phyloP scores from a whole-genome alignment of 805 yeast species.

The Wickerhamiella australiensis region DNA sequence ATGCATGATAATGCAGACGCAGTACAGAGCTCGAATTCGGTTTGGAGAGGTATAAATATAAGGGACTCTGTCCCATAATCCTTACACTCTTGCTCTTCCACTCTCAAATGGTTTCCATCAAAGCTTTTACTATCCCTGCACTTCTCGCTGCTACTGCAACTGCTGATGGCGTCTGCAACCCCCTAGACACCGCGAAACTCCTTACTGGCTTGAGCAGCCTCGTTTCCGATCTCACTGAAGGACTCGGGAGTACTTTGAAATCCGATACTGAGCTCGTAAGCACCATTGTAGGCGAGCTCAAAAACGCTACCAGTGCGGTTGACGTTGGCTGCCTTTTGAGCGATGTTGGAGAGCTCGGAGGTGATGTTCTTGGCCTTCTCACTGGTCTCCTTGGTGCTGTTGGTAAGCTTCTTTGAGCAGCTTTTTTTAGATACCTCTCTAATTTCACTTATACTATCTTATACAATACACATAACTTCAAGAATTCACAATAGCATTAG shows the following conservation, averaged over 20 bases:
- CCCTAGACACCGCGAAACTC: not conserved
- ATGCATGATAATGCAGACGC: not conserved
- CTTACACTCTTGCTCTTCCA: not conserved
- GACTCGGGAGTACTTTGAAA: not conserved
- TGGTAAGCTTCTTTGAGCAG: not conserved
- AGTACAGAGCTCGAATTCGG: not conserved
- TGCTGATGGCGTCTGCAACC: not conserved
- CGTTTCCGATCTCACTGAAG: not conserved
- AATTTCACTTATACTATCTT: not conserved
- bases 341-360: not conserved
- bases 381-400: not conserved
- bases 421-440: not conserved
- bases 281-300: not conserved
- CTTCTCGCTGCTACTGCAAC: not conserved
- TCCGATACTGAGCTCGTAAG: not conserved
- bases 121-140: not conserved
- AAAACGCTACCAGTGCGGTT: not conserved
- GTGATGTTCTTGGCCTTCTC: not conserved
- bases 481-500: not conserved
- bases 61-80: not conserved
- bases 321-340: constrained; percentile 1
- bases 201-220: not conserved
- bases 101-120: not conserved
- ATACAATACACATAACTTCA: not conserved
- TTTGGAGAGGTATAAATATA: not conserved